Conservation (phyloP, 352 stramenopile genomes). For the Phytopythium delawarense region DNA sequence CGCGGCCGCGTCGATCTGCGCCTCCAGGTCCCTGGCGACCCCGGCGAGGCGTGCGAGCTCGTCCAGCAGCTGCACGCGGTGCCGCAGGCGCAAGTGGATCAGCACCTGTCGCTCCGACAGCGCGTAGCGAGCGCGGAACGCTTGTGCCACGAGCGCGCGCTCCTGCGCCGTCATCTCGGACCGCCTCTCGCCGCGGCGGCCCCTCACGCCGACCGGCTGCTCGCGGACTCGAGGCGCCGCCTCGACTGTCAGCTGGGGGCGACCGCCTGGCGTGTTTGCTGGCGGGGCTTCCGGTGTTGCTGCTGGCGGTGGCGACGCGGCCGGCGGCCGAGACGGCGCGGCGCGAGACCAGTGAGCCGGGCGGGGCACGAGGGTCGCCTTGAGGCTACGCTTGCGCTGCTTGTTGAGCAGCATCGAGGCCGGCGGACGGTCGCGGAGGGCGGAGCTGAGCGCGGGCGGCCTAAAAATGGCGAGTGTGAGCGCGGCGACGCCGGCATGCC, state of each 20-base stretch:
- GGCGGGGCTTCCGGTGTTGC: too few species aligned
- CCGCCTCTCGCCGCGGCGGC: not conserved
- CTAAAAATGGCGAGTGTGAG: not conserved
- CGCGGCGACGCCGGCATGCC: not conserved
- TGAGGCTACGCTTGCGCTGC: not conserved
- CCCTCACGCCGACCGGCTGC: not conserved
- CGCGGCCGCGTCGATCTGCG: conserved; percentile 31
- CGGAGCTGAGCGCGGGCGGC: not conserved
- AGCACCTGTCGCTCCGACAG: conserved; percentile 18
- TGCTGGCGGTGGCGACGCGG: not conserved
- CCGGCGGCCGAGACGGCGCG: not conserved
- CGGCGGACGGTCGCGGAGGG: not conserved
- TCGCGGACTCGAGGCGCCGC: not conserved
- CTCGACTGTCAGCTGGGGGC: not conserved
- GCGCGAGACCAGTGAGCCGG: not conserved
- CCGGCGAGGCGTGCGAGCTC: conserved; percentile 32
- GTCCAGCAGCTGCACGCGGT: conserved; percentile 25
- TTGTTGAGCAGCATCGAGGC: conserved; percentile 5
- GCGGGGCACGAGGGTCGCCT: not conserved
- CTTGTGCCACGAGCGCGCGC: conserved; percentile 12
- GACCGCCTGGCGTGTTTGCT: not conserved
- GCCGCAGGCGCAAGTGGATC: conserved; percentile 16
- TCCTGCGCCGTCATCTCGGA: conserved; percentile 4
- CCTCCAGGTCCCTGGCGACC: conserved; percentile 24
- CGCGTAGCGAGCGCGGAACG: conserved; percentile 19